A percentile compares a stretch with the other conserved stretches of the same genome.
Evolutionary conservation across 129 eudicot species (phyloP).

Genomic region (Flaveria brownii): DNA sequence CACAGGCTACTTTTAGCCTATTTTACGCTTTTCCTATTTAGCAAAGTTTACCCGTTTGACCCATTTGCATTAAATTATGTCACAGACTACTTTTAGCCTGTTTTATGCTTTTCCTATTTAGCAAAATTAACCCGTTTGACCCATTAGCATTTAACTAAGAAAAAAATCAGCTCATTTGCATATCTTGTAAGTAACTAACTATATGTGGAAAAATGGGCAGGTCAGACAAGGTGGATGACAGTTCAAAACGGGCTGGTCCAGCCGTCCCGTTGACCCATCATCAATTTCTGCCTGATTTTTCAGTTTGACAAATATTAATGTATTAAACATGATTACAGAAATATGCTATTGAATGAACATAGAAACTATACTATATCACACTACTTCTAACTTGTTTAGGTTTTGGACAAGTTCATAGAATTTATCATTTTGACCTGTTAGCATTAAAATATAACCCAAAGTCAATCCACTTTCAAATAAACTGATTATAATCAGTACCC

Average conservation of each 20-base stretch:
- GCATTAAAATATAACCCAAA: background rate
- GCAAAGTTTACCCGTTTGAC: no score
- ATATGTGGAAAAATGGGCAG: background rate
- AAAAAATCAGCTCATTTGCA: no score
- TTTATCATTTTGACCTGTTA: background rate
- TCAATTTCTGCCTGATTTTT: background rate
- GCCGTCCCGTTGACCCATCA: background rate
- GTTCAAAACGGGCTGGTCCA: background rate
- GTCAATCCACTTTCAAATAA: background rate
- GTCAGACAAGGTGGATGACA: background rate
- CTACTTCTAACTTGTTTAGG: background rate
- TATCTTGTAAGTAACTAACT: background rate
- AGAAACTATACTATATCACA: background rate
- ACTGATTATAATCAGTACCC: no score
- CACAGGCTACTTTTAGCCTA: no score
- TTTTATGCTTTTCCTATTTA: no score
- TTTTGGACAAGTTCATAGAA: no score
- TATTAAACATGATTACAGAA: background rate
- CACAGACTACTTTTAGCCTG: no score
- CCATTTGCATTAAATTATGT: no score
- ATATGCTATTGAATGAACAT: no score
- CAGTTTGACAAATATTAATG: background rate
- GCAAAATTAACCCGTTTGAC: no score
- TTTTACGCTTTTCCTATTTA: no score
- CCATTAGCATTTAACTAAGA: no score